Evolutionary conservation across 345 rosid genomes (phyloP), one percentile per base, ranked within the genome.

Genomic region (Combretum micranthum): DNA sequence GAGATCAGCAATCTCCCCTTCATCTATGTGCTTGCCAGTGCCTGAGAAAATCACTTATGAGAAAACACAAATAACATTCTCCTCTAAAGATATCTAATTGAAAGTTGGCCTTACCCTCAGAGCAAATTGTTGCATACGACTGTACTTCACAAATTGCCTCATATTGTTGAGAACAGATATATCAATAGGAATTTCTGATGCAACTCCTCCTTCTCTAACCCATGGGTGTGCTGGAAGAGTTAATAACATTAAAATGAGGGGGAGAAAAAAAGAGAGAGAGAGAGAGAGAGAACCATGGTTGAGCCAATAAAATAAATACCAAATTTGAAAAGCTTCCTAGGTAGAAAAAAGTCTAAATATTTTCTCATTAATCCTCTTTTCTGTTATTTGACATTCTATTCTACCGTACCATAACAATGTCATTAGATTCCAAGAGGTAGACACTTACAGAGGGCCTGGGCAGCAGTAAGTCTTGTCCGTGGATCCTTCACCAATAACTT

Each of bases 161-260:
- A 94, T 81, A 64, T 94, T 87, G 44, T 64, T 82, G 21, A 94
- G 81, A 64, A 94, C 97, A 55, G 96, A 94, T 67, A 94, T 94
- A 77, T 94, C 99, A 26, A 94, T 84, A 18, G 99, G 99, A 62
- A 94, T 94, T 71, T 94, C 99, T 20, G 97, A 79, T 52, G 99
- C 99, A 52, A 63, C 72, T 70, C 97, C 99, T 64, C 97, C 99
- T 81, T 94, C 99, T 80, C 99, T 83, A 53, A 90, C 99, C 97
- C 97, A 94, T 60, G 93, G 84, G 51, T 94, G 99, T n/a, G 99
- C 99, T 94, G 90, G 39, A 32, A 57, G 44, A 21, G 46, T 56
- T 53, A 42, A 19, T 20, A 16, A 4, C 54, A 47, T 17, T 42
- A 51, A 25, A n/a, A 43, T n/a, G n/a, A n/a, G n/a, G n/a, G n/a